phyloP scores from a whole-genome alignment of 139 green algal species.

The Picochlorum sp. region DNA sequence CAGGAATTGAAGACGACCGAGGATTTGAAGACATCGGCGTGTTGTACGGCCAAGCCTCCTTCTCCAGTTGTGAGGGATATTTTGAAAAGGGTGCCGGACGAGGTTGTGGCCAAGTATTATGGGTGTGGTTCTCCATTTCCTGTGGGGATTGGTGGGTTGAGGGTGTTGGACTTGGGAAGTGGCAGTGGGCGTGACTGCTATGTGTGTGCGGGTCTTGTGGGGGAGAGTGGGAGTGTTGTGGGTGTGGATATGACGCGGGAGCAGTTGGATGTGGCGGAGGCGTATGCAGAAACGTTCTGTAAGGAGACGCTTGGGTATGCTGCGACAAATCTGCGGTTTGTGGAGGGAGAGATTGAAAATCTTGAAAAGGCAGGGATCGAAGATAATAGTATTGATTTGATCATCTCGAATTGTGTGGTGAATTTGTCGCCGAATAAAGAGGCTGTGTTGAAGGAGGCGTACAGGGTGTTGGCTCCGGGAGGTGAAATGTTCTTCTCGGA shows the following conservation, averaged over 20 bases:
- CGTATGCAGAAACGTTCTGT: conserved; percentile 60
- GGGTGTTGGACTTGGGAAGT: conserved; percentile 71
- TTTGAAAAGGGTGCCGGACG: conserved; percentile 25
- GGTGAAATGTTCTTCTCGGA: conserved; percentile 97
- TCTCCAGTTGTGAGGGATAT: conserved; percentile 19
- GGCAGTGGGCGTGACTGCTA: conserved; percentile 91
- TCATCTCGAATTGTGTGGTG: conserved; percentile 96
- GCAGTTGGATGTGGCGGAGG: conserved; percentile 78
- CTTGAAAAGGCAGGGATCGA: conserved; percentile 62
- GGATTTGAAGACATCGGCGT: conserved; percentile 84
- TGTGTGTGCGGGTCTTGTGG: conserved; percentile 80
- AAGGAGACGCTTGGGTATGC: conserved; percentile 58
- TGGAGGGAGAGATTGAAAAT: conserved; percentile 84
- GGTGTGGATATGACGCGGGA: conserved; percentile 94
- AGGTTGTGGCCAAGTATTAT: conserved; percentile 71
- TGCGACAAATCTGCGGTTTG: conserved; percentile 78
- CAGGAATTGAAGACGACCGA: conserved; percentile 53
- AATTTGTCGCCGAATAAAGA: conserved; percentile 85
- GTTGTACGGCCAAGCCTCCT: conserved; percentile 60
- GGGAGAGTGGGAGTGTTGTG: conserved; percentile 59
- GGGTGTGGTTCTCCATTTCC: conserved; percentile 89
- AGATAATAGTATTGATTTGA: conserved; percentile 70
- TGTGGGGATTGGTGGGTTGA: conserved; percentile 62
- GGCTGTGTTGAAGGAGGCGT: conserved; percentile 47
- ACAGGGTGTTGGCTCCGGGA: conserved; percentile 73